These are phyloP conservation scores for Trichosporon sp. DNA, from an alignment of 1,284 basidiomycete genomes.

Conservation along the genomic window DNA sequence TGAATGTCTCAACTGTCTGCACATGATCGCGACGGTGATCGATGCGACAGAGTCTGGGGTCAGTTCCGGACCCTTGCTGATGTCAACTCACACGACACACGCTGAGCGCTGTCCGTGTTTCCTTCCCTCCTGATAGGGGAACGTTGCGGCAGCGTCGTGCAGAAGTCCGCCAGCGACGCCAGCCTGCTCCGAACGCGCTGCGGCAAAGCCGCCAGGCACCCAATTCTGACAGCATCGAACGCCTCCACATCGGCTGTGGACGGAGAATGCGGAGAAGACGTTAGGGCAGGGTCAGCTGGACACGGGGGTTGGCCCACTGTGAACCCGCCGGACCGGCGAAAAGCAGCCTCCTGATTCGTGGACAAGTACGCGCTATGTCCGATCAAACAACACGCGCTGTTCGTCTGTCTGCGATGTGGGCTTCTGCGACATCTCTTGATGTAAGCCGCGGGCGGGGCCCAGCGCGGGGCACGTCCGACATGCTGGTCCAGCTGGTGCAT, in stretches of 20 bases:
- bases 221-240: not conserved
- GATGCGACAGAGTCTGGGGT: not conserved
- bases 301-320: no score
- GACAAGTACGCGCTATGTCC: no score
- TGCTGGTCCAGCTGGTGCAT: not conserved
- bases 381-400: no score
- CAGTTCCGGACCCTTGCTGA: not conserved
- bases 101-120: not conserved
- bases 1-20: no score
- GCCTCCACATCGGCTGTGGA: not conserved
- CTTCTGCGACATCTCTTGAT: not conserved
- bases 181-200: no score
- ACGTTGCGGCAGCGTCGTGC: not conserved
- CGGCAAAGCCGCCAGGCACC: no score
- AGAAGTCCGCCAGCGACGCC: no score
- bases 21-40: no score
- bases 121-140: not conserved
- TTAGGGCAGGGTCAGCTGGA: no score
- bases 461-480: not conserved
- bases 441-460: not conserved
- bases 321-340: not conserved
- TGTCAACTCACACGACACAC: not conserved
- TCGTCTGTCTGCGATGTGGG: not conserved
- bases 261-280: not conserved
- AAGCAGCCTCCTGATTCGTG: not conserved